Base-by-base conservation (phyloP, 2,329 filamentous ascomycete genomes). In the Hypoxylon sp. region DNA sequence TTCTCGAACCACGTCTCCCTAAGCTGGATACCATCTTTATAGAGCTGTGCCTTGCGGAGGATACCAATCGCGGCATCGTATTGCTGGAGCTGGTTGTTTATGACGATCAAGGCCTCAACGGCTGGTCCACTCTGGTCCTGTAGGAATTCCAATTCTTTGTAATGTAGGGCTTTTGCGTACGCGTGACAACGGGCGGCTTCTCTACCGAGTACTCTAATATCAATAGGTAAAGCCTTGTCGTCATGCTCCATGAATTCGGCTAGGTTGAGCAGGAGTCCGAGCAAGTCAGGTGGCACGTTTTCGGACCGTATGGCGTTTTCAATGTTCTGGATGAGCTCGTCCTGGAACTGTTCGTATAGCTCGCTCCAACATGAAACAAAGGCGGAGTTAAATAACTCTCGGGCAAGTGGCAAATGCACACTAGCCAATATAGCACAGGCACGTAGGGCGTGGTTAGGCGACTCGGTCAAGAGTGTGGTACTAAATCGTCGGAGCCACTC, bases 221-320 rank as follows among this genome's bases (percentile, higher is more conserved):
- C 97, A 70, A 99, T 99, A 1, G 96, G 96, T 58, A 99, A 84
- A 13, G 97, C 95, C 80, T 99, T 99, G 79, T 99, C 96, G 75
- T 99, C 97, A 77, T 99, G 96, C 78, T 99, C 96, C 96, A 99
- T 99, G 80, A 99, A 99, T 78, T 99, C 96, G 22, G 96, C 96
- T 55, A 99, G 86, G 76, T 99, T 99, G 53, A 99, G 88, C 29
- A 99, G 85, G 54, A 98, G 91, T 67, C 97, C 95, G 8, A 99
- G 85, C 72, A 99, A 91, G 79, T 99, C 97, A 0, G 97, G 96
- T 0, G 96, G 95, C 11, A 99, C 97, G 74, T 98, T 95, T 58
- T 95, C 92, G 3, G 95, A 98, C 60, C 94, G 96, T 73, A 99
- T 92, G 0, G 97, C 96, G 69, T 92, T 94, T 79, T 99, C 96